Conservation (phyloP, 1,139 yeast species). For the Kluyveromyces sp. region DNA sequence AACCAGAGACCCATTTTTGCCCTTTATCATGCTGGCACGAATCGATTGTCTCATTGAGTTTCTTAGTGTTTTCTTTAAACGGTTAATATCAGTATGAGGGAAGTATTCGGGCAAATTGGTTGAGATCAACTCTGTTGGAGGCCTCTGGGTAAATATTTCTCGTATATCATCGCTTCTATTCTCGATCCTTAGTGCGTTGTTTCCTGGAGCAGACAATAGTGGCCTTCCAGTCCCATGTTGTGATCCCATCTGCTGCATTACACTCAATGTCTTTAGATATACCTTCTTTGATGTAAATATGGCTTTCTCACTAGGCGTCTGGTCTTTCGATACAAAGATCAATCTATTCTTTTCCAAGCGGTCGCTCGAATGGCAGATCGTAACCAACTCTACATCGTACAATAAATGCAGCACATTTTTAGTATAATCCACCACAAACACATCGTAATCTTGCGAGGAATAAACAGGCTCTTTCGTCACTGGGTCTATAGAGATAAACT, state of each 20-base stretch:
- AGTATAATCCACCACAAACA: constrained; percentile 39
- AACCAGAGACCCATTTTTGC: constrained; percentile 11
- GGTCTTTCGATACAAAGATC: constrained; percentile 57
- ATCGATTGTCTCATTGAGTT: constrained; percentile 76
- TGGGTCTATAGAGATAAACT: constrained; percentile 18
- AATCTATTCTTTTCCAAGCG: constrained; percentile 65
- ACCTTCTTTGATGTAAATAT: constrained; percentile 53
- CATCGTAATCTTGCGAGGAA: constrained; percentile 42
- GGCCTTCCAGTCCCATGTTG: neutral
- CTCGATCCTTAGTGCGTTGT: constrained; percentile 13
- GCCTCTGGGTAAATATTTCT: constrained; percentile 80
- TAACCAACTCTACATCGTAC: constrained; percentile 73
- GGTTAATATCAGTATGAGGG: constrained; percentile 71
- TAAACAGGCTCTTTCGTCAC: constrained; percentile 30
- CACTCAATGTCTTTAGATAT: constrained; percentile 21
- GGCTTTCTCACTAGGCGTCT: constrained; percentile 60
- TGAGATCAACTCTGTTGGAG: constrained; percentile 87
- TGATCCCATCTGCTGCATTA: constrained; percentile 13
- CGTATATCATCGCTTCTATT: constrained; percentile 30
- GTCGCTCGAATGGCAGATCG: constrained; percentile 72
- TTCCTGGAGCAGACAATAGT: neutral
- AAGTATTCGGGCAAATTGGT: constrained; percentile 85
- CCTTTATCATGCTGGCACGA: constrained; percentile 36
- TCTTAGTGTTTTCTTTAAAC: constrained; percentile 71
- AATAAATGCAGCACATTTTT: constrained; percentile 45